Conservation (phyloP, 2,329 filamentous ascomycete genomes). For the Trichoderma gracile region DNA sequence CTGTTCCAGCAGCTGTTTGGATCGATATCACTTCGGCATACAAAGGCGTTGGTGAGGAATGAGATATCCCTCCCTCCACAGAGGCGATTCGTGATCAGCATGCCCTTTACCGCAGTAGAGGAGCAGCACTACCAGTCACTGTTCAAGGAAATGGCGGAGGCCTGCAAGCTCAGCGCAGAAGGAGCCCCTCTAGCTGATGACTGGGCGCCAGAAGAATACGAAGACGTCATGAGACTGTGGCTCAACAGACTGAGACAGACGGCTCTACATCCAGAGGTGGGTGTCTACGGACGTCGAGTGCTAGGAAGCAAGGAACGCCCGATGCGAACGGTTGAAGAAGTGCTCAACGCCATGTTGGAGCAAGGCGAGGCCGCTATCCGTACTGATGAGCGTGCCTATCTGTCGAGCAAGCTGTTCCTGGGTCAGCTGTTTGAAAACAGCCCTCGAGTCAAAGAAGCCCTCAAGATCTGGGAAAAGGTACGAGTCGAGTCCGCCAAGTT, state of each 20-base stretch:
- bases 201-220: conserved; percentile 67
- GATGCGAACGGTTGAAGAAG: conserved; percentile 79
- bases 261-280: conserved; percentile 82
- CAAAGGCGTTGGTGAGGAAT: conserved; percentile 74
- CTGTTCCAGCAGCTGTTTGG: conserved; percentile 70
- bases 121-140: conserved; percentile 83
- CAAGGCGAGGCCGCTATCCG: conserved; percentile 70
- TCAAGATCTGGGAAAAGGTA: conserved; percentile 67
- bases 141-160: conserved; percentile 72
- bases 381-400: conserved; percentile 65
- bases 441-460: conserved; percentile 64
- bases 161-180: conserved; percentile 63
- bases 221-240: conserved; percentile 75
- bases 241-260: conserved; percentile 77
- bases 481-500: conserved; percentile 51
- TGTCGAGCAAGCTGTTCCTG: conserved; percentile 63
- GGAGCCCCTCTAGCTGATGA: conserved; percentile 62
- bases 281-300: conserved; percentile 63
- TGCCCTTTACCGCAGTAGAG: conserved; percentile 87
- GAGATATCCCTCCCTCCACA: conserved; percentile 81
- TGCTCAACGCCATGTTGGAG: conserved; percentile 88
- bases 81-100: conserved; percentile 80
- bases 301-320: conserved; percentile 65
- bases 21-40: conserved; percentile 77
- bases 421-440: conserved; percentile 82